phyloP scores from a whole-genome alignment of 371 early-diverging fungal genomes.

The Umbelopsis sp. region DNA sequence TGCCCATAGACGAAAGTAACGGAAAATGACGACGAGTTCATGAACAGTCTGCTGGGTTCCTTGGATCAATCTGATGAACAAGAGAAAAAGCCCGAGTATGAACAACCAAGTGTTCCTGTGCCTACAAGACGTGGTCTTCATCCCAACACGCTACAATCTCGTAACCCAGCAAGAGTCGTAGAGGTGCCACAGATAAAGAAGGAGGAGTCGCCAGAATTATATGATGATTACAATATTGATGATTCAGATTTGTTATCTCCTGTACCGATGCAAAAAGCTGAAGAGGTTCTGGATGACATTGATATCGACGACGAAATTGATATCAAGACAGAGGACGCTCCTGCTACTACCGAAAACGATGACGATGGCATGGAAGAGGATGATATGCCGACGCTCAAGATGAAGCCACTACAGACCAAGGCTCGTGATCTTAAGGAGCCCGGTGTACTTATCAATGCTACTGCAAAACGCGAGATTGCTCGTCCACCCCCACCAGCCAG shows the following conservation, averaged over 20 bases:
- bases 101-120: not conserved
- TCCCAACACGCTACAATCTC: not conserved
- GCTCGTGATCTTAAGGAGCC: slow-evolving; percentile 7
- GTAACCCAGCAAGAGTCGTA: not conserved
- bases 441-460: not conserved
- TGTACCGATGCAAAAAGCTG: not conserved
- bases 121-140: slow-evolving; percentile 7
- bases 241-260: not conserved
- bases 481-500: not conserved
- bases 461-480: not conserved
- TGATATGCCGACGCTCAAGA: slow-evolving; percentile 6
- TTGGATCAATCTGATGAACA: not conserved
- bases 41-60: not conserved
- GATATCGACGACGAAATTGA: slow-evolving; percentile 11
- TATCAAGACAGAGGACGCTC: too few relatives aligned
- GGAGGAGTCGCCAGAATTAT: not conserved
- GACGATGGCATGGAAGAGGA: slow-evolving; percentile 22
- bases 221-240: not conserved
- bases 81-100: not conserved
- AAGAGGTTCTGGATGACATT: not conserved
- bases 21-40: not conserved
- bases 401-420: slow-evolving; percentile 2
- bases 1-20: not conserved
- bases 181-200: not conserved
- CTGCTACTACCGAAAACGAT: too few relatives aligned